Evolutionary conservation across 2,329 filamentous ascomycete genomes (phyloP).

Genomic region (Xylariaceae sp.): DNA sequence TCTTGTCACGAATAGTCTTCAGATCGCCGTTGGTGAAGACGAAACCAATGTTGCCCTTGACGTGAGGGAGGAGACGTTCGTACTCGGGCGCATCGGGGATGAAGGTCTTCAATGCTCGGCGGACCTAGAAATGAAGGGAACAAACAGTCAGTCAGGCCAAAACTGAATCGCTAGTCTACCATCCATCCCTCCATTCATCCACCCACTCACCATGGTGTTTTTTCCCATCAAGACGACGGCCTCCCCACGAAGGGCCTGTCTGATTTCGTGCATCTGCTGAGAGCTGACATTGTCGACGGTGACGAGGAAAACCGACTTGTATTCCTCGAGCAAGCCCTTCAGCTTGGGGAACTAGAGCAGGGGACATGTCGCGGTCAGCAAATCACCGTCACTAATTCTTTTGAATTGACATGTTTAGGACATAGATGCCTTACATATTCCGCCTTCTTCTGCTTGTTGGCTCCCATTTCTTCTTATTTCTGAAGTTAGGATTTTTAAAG

Average conservation of each 20-base stretch:
- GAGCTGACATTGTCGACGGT: conserved; percentile 99
- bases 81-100: conserved; percentile 89
- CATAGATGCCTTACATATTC: conserved; percentile 40
- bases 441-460: conserved; percentile 92
- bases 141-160: not conserved
- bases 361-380: conserved; percentile 3
- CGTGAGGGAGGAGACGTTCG: conserved; percentile 93
- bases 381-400: not conserved
- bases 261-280: conserved; percentile 99
- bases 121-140: conserved; percentile 60
- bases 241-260: conserved; percentile 84
- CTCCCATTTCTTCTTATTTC: conserved; percentile 96
- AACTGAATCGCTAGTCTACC: conserved; percentile 2
- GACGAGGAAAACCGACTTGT: conserved; percentile 98
- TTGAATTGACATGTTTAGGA: not conserved
- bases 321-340: conserved; percentile 93
- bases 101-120: conserved; percentile 97
- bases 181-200: not conserved
- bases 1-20: conserved; percentile 90
- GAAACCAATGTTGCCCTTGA: conserved; percentile 98
- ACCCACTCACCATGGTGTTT: conserved; percentile 90
- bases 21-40: conserved; percentile 99
- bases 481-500: conserved; percentile 99
- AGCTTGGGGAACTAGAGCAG: conserved; percentile 97
- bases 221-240: conserved; percentile 99